Conservation (phyloP, 2,329 filamentous ascomycete species). For the Curvularia lunata region DNA sequence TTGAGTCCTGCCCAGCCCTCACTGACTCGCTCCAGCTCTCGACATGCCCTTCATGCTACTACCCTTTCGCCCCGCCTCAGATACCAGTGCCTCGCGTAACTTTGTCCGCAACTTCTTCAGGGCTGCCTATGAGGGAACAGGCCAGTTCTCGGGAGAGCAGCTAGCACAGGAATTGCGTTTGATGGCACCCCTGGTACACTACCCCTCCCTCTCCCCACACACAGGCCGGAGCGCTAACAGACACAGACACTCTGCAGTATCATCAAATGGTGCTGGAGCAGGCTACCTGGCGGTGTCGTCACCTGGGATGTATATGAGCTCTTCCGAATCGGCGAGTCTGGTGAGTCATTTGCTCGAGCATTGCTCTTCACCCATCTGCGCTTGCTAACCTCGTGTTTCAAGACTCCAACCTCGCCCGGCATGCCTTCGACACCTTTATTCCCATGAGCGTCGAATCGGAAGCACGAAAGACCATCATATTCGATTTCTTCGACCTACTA, state of each 20-base stretch:
- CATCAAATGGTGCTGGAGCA: conserved; percentile 98
- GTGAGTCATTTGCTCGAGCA: conserved; percentile 57
- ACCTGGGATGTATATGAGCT: conserved; percentile 97
- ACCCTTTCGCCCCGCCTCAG: conserved; percentile 90
- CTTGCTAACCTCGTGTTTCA: conserved; percentile 29
- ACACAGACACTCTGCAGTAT: conserved; percentile 86
- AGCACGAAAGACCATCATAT: conserved; percentile 84
- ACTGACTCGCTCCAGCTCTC: conserved; percentile 65
- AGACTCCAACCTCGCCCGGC: conserved; percentile 91
- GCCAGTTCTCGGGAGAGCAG: conserved; percentile 67
- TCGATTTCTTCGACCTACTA: conserved; percentile 94
- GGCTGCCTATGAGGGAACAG: conserved; percentile 64
- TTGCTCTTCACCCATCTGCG: conserved; percentile 1
- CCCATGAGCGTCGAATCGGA: conserved; percentile 90
- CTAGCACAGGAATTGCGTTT: conserved; percentile 87
- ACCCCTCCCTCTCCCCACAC: not conserved
- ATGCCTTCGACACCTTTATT: conserved; percentile 96
- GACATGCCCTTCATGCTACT: conserved; percentile 91
- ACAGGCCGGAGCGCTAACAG: conserved; percentile 23
- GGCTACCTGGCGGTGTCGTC: conserved; percentile 87
- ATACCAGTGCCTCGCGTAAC: conserved; percentile 87
- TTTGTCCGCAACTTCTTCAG: conserved; percentile 95
- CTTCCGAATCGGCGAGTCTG: conserved; percentile 92
- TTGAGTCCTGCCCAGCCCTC: not conserved
- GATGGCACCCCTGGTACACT: conserved; percentile 86